phyloP scores from a whole-genome alignment of 352 stramenopile species.

The Pythium sp. region DNA sequence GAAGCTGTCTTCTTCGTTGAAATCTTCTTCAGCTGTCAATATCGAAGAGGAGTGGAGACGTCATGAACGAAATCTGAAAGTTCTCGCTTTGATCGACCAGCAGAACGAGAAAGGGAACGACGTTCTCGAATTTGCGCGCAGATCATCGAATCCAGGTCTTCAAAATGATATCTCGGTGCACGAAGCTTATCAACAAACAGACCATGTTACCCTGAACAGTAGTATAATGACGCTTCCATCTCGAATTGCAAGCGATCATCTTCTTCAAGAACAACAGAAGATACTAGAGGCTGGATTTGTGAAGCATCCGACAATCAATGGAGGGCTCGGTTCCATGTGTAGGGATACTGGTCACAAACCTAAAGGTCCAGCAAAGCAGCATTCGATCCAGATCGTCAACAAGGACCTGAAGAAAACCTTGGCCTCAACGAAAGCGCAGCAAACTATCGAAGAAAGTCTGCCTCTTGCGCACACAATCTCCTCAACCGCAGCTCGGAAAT shows the following conservation, averaged over 20 bases:
- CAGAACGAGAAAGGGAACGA: slow-evolving; percentile 1
- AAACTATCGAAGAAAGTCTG: neutral
- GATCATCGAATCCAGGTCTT: neutral
- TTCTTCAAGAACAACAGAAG: slow-evolving; percentile 1
- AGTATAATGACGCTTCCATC: neutral
- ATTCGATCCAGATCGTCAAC: slow-evolving; percentile 9
- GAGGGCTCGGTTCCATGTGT: neutral
- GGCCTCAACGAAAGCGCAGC: neutral
- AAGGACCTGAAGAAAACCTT: neutral
- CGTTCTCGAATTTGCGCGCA: neutral
- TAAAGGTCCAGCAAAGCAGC: neutral
- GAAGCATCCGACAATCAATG: slow-evolving; percentile 1
- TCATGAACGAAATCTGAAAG: slow-evolving; percentile 16
- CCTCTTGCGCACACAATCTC: neutral
- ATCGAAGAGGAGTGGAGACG: slow-evolving; percentile 10
- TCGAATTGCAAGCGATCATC: neutral
- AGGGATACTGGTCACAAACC: neutral
- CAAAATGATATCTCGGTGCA: neutral
- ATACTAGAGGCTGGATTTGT: neutral
- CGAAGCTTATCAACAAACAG: neutral
- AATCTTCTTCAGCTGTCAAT: neutral
- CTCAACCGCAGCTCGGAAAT: neutral
- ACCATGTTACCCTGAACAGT: neutral
- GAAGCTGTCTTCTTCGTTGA: neutral
- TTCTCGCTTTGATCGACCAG: neutral